Evolutionary conservation across 768 basidiomycete species (phyloP).

Genomic region (Dentipellis sp.): DNA sequence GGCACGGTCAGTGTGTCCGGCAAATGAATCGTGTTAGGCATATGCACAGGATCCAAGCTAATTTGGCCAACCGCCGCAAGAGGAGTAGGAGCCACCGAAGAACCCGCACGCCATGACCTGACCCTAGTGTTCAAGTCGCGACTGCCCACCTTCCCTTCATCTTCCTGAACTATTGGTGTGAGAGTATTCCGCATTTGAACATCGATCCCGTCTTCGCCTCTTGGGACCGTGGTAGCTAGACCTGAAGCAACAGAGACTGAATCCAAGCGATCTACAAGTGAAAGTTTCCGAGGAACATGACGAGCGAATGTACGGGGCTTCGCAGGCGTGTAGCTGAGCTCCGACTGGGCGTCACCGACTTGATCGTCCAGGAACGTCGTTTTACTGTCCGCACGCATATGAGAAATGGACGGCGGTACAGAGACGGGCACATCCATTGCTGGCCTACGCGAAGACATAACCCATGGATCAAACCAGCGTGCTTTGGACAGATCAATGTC

Average conservation of each 20-base stretch:
- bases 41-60: slow-evolving; percentile 41
- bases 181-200: slow-evolving; percentile 26
- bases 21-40: slow-evolving; percentile 35
- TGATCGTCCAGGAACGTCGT: slow-evolving; percentile 34
- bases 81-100: slow-evolving; percentile 38
- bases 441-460: slow-evolving; percentile 36
- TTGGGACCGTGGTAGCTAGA: slow-evolving; percentile 9
- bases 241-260: slow-evolving; percentile 25
- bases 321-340: slow-evolving; percentile 11
- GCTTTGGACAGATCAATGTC: slow-evolving; percentile 74
- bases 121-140: slow-evolving; percentile 47
- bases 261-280: slow-evolving; percentile 60
- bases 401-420: slow-evolving; percentile 35
- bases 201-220: background rate
- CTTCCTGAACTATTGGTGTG: slow-evolving; percentile 56
- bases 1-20: slow-evolving; percentile 13
- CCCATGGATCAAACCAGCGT: slow-evolving; percentile 72
- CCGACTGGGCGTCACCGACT: slow-evolving; percentile 24
- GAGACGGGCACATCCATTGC: slow-evolving; percentile 32
- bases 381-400: slow-evolving; percentile 47
- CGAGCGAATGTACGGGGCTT: slow-evolving; percentile 28
- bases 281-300: slow-evolving; percentile 57
- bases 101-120: slow-evolving; percentile 56
- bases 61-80: slow-evolving; percentile 40
- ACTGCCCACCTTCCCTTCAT: slow-evolving; percentile 42